Evolutionary conservation across 805 yeast genomes (phyloP).

Genomic region (Lachancea nothofagi): DNA sequence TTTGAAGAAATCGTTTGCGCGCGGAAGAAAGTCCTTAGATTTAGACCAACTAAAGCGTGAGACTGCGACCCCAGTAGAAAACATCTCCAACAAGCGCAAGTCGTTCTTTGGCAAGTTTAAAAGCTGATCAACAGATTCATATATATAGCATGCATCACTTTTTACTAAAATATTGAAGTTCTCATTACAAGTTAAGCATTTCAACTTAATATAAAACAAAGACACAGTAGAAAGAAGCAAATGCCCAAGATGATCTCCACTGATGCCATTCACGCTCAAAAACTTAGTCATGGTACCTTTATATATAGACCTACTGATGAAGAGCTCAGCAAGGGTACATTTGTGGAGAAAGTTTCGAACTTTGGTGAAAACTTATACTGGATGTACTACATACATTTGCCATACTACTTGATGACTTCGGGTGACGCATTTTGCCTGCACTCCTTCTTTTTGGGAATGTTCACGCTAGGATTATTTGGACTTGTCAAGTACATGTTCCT

Average conservation of each 20-base stretch:
- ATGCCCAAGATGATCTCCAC: slow-evolving; percentile 1
- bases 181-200: too few relatives aligned
- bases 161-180: neutral
- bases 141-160: slow-evolving; percentile 1
- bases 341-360: slow-evolving; percentile 26
- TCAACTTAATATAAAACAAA: too few relatives aligned
- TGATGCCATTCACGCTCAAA: slow-evolving; percentile 3
- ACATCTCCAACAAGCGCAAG: slow-evolving; percentile 20
- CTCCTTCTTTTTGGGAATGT: slow-evolving; percentile 33
- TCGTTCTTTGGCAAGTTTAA: slow-evolving; percentile 30
- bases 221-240: slow-evolving; percentile 15
- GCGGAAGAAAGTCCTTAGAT: slow-evolving; percentile 29
- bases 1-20: slow-evolving; percentile 22
- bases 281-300: slow-evolving; percentile 23
- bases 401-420: slow-evolving; percentile 40
- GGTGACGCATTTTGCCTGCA: slow-evolving; percentile 40
- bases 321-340: slow-evolving; percentile 23
- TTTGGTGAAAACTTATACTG: slow-evolving; percentile 35
- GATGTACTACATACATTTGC: slow-evolving; percentile 42
- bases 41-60: slow-evolving; percentile 27
- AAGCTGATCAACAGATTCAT: slow-evolving; percentile 6
- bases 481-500: slow-evolving; percentile 30
- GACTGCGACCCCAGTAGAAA: slow-evolving; percentile 14
- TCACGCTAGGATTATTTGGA: slow-evolving; percentile 38
- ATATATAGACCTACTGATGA: slow-evolving; percentile 28